A percentile compares a stretch with the other conserved stretches of the same genome.
These are phyloP conservation scores for Solanum hybrid DNA, from an alignment of 305 asterid genomes.

Conservation along the genomic window DNA sequence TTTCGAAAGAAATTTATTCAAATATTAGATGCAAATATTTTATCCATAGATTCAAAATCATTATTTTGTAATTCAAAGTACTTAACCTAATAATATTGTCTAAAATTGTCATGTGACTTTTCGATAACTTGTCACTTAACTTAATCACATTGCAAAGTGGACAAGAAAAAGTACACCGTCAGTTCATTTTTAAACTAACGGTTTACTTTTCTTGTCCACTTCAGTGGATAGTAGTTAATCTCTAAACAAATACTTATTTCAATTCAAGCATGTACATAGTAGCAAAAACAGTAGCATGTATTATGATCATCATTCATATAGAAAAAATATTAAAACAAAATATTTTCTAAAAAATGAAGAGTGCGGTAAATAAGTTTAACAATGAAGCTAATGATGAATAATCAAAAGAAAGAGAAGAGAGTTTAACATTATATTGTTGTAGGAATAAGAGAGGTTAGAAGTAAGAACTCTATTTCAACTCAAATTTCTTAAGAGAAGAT, in stretches of 20 bases:
- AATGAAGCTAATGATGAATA: neutral
- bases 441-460: neutral
- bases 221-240: too few relatives aligned
- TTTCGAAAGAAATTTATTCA: too few relatives aligned
- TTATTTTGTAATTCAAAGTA: neutral
- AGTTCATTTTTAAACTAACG: too few relatives aligned
- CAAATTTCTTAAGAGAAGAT: neutral
- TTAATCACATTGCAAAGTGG: too few relatives aligned
- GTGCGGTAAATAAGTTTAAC: neutral
- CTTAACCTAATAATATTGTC: neutral
- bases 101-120: neutral
- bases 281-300: neutral
- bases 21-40: neutral
- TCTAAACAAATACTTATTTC: too few relatives aligned
- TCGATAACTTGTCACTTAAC: too few relatives aligned
- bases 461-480: neutral
- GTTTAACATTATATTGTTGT: neutral
- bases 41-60: neutral
- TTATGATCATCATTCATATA: neutral
- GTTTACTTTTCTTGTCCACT: too few relatives aligned
- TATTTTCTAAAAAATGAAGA: neutral
- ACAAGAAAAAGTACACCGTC: too few relatives aligned
- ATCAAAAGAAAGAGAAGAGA: too few relatives aligned
- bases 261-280: neutral
- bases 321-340: too few relatives aligned